Base-by-base conservation (phyloP, 257 asterid genomes). In the Linderniella brevidens region DNA sequence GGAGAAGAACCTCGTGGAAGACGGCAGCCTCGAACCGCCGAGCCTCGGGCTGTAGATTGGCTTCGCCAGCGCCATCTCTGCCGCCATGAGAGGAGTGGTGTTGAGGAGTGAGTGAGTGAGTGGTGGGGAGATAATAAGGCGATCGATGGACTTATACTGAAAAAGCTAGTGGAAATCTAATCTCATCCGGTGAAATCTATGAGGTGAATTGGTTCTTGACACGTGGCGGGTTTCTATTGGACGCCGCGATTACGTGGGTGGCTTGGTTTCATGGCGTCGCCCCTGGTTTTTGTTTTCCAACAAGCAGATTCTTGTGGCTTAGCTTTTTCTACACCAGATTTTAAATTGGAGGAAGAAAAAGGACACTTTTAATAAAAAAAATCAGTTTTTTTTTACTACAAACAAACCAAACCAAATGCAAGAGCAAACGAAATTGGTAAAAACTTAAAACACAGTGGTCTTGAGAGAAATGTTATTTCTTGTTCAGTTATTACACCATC, bases 131-230 rank as follows among this genome's bases (percentile, higher is more conserved):
- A 46, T 10, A 15, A 43, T n/a, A n/a, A 18, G 29, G 50, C 5
- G 32, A 17, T 10, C 3, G 3, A 9, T 13, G 6, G 13, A 13
- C 25, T 42, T 19, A 1, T 56, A 45, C 60, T 4, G 52, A 49
- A 57, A 53, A 49, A 38, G 7, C 50, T 9, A 44, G n/a, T n/a
- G 35, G 47, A 47, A 46, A 71, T 59, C 65, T 57, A 65, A 67
- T 68, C 76, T 76, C 69, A 86, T 79, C 96, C 82, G 53, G 62
- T 54, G 79, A 70, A 78, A 81, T 81, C 93, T 40, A 43, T 11
- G 19, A 50, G 63, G 6, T 60, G 36, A 59, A 46, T 54, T 58
- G 48, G 58, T 49, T 15, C 19, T 11, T 41, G 70, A 70, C 92
- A 82, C 86, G 84, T 82, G 94, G 78, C 67, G 8, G 14, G 17